Evolutionary conservation across 129 eudicot species (phyloP).

Genomic region (Artemisia tridentata): DNA sequence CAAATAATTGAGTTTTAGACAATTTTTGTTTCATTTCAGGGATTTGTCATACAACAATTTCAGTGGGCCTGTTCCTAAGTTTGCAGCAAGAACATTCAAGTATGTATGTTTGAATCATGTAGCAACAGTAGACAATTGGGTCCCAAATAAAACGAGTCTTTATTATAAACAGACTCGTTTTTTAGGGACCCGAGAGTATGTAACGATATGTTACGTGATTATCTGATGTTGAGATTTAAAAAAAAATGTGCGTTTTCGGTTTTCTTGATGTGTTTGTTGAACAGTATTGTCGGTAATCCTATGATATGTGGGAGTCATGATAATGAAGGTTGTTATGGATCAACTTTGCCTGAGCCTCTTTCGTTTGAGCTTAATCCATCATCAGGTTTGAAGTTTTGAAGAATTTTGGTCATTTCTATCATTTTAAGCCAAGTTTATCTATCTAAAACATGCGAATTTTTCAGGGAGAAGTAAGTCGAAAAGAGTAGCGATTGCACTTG

Average conservation of each 20-base stretch:
- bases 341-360: slow-evolving; percentile 58
- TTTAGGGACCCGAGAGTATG: slow-evolving; percentile 1
- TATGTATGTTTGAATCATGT: slow-evolving; percentile 37
- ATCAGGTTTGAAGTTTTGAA: slow-evolving; percentile 39
- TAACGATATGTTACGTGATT: not conserved
- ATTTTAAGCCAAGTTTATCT: slow-evolving; percentile 16
- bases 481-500: slow-evolving; percentile 71
- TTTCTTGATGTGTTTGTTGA: slow-evolving; percentile 15
- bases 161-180: not conserved
- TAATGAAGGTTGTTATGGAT: slow-evolving; percentile 66
- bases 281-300: slow-evolving; percentile 77
- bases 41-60: slow-evolving; percentile 98
- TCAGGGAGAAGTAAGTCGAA: slow-evolving; percentile 59
- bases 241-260: not conserved
- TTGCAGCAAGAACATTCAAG: slow-evolving; percentile 87
- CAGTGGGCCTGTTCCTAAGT: slow-evolving; percentile 93
- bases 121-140: not conserved
- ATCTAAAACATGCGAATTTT: not conserved
- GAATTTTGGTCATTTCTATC: not conserved
- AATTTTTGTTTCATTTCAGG: slow-evolving; percentile 45
- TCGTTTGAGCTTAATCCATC: slow-evolving; percentile 62
- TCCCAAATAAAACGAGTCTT: not conserved
- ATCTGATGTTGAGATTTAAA: not conserved
- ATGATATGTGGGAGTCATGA: slow-evolving; percentile 77
- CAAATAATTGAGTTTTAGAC: slow-evolving; percentile 28